Base-by-base conservation (phyloP, 1,139 yeast genomes). In the Lodderomyces pseudojiufengensis region DNA sequence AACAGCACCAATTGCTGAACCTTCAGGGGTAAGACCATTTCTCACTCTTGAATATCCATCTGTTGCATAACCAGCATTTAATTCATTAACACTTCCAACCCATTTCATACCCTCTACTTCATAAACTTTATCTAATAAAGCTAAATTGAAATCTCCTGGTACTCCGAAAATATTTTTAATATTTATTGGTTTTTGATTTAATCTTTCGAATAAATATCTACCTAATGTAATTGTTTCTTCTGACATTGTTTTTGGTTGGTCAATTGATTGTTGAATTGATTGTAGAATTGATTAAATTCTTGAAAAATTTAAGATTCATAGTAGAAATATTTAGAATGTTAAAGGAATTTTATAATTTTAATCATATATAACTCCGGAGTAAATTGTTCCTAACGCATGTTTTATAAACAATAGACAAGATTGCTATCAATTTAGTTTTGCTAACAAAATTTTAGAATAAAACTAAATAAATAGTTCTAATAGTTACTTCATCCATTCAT, bases 71-170 rank as follows among this genome's bases (percentile, higher is more conserved):
- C 84, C 79, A 15, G 85, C 84, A 55, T 80, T 80, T 61, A 80
- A 70, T 59, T 80, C 87, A 52, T 80, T 81, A 54, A 84, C 79
- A 55, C 78, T 78, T 43, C 86, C 86, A 31, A 78, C 78, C 87
- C 87, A 80, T 52, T 70, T 65, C 52, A 79, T 37, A 3, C 40
- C 40, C 14, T 33, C 25, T 7, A 37, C 27, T 7, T 37, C 40
- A 11, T 37, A 31, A 53, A 83, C 64, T 52, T 78, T 76, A 53
- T 83, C 92, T 35, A 83, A 66, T 31, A 84, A 61, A 9, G 80
- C 65, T 48, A 84, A 67, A 60, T 83, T 84, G 73, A 82, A 83
- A 55, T 83, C 92, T 46, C 87, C 88, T 9, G 92, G 92, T 27
- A 83, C 83, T 39, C 92, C 92, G 46, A 83, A 80, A 50, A 83